Percentiles rank a stretch among this genome's conserved stretches.
Evolutionary conservation across 2,329 filamentous ascomycete genomes (phyloP).

Genomic region (Drechslerella stenobrocha): DNA sequence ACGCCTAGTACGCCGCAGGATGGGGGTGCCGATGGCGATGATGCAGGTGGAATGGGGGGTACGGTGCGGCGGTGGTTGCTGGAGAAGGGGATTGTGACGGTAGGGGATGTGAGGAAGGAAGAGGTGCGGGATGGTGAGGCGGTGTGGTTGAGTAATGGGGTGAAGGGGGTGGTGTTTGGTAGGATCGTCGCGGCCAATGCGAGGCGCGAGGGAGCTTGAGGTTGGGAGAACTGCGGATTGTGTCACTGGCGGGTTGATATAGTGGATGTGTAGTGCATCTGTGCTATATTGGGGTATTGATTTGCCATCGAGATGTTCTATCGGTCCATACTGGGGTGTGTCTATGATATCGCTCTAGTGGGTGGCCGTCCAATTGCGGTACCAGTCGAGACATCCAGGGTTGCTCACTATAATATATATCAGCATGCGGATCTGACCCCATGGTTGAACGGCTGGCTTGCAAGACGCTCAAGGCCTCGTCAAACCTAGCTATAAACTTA

Average conservation of each 20-base stretch:
- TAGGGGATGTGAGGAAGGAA: slow-evolving; percentile 35
- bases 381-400: slow-evolving; percentile 84
- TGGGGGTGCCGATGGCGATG: slow-evolving; percentile 8
- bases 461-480: no score
- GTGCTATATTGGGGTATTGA: no score
- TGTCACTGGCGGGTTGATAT: no score
- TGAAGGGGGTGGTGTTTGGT: slow-evolving; percentile 34
- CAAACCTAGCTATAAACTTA: no score
- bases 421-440: no score
- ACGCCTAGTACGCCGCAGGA: slow-evolving; percentile 63
- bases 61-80: slow-evolving; percentile 41
- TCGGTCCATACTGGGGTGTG: no score
- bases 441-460: no score
- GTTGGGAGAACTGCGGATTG: background rate
- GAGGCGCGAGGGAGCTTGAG: background rate
- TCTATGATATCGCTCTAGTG: slow-evolving; percentile 54
- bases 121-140: slow-evolving; percentile 26
- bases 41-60: slow-evolving; percentile 28
- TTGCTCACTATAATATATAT: slow-evolving; percentile 59
- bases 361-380: slow-evolving; percentile 71
- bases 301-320: no score
- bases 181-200: slow-evolving; percentile 10
- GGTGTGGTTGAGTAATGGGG: slow-evolving; percentile 46
- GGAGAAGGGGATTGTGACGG: slow-evolving; percentile 34
- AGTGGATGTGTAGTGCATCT: no score